Conservation (phyloP, 192 early-diverging fungal genomes). For the Pilaira anomala region DNA sequence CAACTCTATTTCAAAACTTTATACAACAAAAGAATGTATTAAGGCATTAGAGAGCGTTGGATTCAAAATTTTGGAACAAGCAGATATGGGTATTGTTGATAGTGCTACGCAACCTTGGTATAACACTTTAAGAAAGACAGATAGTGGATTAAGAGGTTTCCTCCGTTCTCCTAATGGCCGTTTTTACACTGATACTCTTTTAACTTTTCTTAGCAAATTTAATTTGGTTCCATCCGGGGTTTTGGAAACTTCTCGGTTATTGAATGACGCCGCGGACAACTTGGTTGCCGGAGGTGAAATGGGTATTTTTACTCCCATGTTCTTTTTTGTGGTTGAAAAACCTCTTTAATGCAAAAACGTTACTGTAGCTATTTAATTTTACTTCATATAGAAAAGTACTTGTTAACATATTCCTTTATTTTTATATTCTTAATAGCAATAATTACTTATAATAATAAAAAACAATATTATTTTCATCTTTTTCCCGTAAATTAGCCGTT, state of each 20-base stretch:
- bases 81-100: slow-evolving; percentile 52
- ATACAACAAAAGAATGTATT: slow-evolving; percentile 63
- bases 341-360: slow-evolving; percentile 24
- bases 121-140: slow-evolving; percentile 46
- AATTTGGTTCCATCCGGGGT: slow-evolving; percentile 75
- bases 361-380: too few relatives aligned
- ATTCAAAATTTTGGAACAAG: slow-evolving; percentile 70
- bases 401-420: too few relatives aligned
- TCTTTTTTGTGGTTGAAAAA: slow-evolving; percentile 68
- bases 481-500: too few relatives aligned
- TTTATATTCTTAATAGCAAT: too few relatives aligned
- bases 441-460: too few relatives aligned
- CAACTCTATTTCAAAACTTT: slow-evolving; percentile 80
- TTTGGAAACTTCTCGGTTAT: slow-evolving; percentile 69
- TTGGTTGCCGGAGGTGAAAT: slow-evolving; percentile 76
- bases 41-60: slow-evolving; percentile 74
- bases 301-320: slow-evolving; percentile 91
- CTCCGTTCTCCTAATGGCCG: slow-evolving; percentile 51
- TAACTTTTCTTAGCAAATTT: slow-evolving; percentile 71
- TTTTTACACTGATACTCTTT: slow-evolving; percentile 67
- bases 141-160: slow-evolving; percentile 33
- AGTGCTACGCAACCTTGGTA: slow-evolving; percentile 62
- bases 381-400: too few relatives aligned
- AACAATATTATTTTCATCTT: too few relatives aligned
- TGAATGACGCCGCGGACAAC: slow-evolving; percentile 74